Conservation (phyloP, 2,329 filamentous ascomycete species). For the Pestalotiopsis sp. region DNA sequence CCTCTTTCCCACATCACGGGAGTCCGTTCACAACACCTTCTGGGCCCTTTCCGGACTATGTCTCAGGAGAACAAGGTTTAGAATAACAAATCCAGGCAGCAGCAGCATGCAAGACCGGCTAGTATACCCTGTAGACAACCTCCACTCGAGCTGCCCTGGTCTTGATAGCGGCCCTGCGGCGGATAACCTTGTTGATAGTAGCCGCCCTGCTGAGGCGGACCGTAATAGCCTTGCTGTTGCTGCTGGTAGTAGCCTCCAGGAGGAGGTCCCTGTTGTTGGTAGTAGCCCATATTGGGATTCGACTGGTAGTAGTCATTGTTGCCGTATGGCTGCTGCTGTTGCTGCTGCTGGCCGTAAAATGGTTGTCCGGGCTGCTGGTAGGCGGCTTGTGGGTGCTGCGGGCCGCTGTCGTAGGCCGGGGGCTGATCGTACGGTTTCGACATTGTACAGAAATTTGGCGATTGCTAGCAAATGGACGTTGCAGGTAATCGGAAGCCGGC, state of each 20-base stretch:
- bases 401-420: conserved; percentile 46
- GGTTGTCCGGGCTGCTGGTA: conserved; percentile 26
- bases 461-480: background rate
- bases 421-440: conserved; percentile 49
- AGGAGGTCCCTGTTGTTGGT: conserved; percentile 36
- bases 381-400: conserved; percentile 44
- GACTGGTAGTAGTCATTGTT: conserved; percentile 36
- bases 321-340: conserved; percentile 8
- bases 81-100: conserved; percentile 57
- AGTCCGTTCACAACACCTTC: background rate
- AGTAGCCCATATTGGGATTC: conserved; percentile 44
- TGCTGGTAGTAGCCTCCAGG: conserved; percentile 18
- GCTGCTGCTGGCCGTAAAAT: conserved; percentile 20
- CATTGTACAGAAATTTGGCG: conserved; percentile 30
- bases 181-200: conserved; percentile 25
- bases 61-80: conserved; percentile 29
- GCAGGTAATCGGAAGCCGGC: background rate
- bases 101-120: conserved; percentile 56
- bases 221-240: conserved; percentile 19
- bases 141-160: conserved; percentile 22
- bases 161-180: conserved; percentile 25
- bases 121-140: conserved; percentile 43
- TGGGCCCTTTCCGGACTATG: background rate
- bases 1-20: too few relatives aligned
- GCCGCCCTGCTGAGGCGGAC: conserved; percentile 18